Conservation (phyloP, 129 eudicot genomes). For the Saussurea involucrata region DNA sequence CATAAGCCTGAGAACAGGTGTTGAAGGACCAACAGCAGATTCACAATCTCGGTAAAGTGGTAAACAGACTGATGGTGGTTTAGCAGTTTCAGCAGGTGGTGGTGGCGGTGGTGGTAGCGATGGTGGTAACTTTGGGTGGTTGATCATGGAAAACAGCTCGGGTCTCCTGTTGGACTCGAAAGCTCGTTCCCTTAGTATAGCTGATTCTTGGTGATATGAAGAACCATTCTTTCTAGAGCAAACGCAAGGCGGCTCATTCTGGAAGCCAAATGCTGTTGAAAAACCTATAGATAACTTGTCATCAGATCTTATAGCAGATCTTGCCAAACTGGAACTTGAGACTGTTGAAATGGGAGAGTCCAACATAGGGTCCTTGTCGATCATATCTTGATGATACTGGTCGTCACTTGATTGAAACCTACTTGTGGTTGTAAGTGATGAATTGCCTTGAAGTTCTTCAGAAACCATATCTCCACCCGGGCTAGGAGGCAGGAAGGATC, state of each 20-base stretch:
- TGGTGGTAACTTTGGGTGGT: neutral
- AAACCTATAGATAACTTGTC: conserved; percentile 19
- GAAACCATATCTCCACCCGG: conserved; percentile 63
- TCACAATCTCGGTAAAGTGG: conserved; percentile 25
- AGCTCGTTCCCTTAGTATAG: neutral
- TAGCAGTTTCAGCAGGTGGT: conserved; percentile 27
- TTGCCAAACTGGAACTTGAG: conserved; percentile 48
- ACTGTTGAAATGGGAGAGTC: conserved; percentile 63
- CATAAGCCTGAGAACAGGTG: conserved; percentile 74
- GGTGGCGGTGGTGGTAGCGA: neutral
- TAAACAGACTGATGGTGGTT: conserved; percentile 10
- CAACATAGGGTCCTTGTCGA: conserved; percentile 40
- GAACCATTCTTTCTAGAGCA: conserved; percentile 44
- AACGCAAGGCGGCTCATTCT: conserved; percentile 46
- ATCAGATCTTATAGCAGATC: conserved; percentile 27
- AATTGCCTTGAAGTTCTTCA: conserved; percentile 60
- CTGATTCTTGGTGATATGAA: conserved; percentile 37
- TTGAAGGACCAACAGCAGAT: conserved; percentile 45
- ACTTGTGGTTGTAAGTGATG: conserved; percentile 54
- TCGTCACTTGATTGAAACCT: conserved; percentile 54
- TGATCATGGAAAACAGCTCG: conserved; percentile 2
- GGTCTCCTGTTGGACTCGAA: conserved; percentile 17
- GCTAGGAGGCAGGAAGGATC: conserved; percentile 84
- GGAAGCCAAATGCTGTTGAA: neutral
- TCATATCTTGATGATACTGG: conserved; percentile 40